Evolutionary conservation across 2,329 filamentous ascomycete species (phyloP).

Genomic region (Claviceps cyperi): DNA sequence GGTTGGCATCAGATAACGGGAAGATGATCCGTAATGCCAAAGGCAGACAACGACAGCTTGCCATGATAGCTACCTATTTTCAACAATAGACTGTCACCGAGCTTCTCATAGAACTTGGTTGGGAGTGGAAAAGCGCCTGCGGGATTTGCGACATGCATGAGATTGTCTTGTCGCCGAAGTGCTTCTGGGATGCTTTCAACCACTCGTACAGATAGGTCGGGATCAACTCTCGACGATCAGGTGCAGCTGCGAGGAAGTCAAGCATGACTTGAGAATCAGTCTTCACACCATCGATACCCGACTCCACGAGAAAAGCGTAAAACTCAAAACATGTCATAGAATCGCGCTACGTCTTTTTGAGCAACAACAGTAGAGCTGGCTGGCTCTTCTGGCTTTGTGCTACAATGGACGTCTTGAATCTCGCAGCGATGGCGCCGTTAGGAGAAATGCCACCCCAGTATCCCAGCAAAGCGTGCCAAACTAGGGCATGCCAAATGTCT

Average conservation of each 20-base stretch:
- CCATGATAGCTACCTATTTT: slow-evolving; percentile 72
- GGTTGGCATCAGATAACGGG: not conserved
- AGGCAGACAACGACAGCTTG: slow-evolving; percentile 10
- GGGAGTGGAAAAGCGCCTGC: slow-evolving; percentile 71
- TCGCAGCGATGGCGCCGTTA: slow-evolving; percentile 54
- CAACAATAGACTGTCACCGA: slow-evolving; percentile 57
- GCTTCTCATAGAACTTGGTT: slow-evolving; percentile 69
- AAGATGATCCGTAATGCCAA: not conserved
- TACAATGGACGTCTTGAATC: slow-evolving; percentile 60
- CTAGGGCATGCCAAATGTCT: slow-evolving; percentile 68
- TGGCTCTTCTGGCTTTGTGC: slow-evolving; percentile 39
- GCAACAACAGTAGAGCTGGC: slow-evolving; percentile 44
- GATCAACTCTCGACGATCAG: slow-evolving; percentile 56
- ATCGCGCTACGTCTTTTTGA: slow-evolving; percentile 54
- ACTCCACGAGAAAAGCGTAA: slow-evolving; percentile 61
- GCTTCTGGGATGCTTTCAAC: slow-evolving; percentile 59
- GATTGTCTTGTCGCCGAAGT: slow-evolving; percentile 67
- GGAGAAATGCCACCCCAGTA: slow-evolving; percentile 88
- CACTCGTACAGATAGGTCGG: slow-evolving; percentile 73
- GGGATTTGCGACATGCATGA: slow-evolving; percentile 93
- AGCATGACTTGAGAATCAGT: slow-evolving; percentile 86
- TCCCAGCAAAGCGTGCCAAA: slow-evolving; percentile 83
- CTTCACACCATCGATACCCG: slow-evolving; percentile 77
- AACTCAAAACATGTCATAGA: slow-evolving; percentile 97
- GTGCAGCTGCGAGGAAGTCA: slow-evolving; percentile 56